Evolutionary conservation across 2,329 filamentous ascomycete species (phyloP).

Genomic region (Cercospora sp.): DNA sequence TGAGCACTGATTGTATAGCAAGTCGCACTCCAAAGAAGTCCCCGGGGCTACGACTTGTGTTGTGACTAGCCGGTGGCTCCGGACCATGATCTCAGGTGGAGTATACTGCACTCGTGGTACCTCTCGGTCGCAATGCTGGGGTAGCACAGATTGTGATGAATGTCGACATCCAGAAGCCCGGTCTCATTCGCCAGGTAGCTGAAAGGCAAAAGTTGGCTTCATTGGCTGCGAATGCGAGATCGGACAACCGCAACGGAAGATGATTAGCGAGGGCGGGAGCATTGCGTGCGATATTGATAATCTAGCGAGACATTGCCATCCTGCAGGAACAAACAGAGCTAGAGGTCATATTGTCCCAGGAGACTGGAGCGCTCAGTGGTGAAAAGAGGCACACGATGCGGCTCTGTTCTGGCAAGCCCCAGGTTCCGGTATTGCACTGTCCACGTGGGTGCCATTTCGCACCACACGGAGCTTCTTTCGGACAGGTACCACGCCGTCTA

Average conservation of each 20-base stretch:
- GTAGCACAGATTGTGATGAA: not conserved
- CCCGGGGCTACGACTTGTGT: not conserved
- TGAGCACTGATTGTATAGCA: not conserved
- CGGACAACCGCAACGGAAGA: not conserved
- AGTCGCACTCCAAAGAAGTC: not conserved
- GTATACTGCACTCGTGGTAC: not conserved
- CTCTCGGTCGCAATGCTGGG: not conserved
- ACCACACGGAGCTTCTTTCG: not conserved
- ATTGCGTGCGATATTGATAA: not conserved
- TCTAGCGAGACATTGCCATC: not conserved
- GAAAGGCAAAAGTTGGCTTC: not conserved
- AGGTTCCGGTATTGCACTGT: not conserved
- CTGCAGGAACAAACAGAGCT: not conserved
- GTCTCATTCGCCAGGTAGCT: not conserved
- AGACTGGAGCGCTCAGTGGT: not conserved
- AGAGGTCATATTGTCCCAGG: not conserved
- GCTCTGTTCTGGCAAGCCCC: not conserved
- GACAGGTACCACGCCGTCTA: not conserved
- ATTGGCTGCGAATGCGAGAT: not conserved
- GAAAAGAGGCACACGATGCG: not conserved
- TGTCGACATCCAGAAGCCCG: not conserved
- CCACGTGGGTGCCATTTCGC: slow-evolving; percentile 4
- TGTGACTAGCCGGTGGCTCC: not conserved
- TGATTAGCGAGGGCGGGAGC: not conserved
- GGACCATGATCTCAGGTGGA: not conserved